These are phyloP conservation scores for Cadophora sp. DNA, from an alignment of 2,329 filamentous ascomycete genomes.

Conservation along the genomic window DNA sequence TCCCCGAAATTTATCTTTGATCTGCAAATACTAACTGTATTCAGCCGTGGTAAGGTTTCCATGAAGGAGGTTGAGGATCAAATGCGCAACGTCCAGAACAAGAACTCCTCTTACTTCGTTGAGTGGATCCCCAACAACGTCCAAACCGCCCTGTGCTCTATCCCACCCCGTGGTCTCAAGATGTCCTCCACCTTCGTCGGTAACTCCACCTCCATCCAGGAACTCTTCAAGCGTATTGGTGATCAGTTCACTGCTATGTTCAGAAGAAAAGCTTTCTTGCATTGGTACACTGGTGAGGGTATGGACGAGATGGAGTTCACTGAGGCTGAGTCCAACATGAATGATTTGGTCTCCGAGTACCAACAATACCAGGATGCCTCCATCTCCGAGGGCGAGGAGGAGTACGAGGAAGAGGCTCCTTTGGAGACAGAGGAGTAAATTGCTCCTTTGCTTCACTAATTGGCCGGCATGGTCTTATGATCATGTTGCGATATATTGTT, in stretches of 20 bases:
- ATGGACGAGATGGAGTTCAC: constrained; percentile 99
- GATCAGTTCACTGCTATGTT: constrained; percentile 99
- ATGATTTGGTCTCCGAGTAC: constrained; percentile 99
- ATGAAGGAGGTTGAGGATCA: constrained; percentile 99
- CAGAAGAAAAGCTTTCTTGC: constrained; percentile 99
- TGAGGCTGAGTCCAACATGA: constrained; percentile 99
- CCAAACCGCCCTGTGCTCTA: constrained; percentile 98
- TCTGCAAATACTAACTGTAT: constrained; percentile 43
- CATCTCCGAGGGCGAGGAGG: constrained; percentile 96
- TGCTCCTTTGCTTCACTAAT: constrained; percentile 31
- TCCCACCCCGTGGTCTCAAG: constrained; percentile 95
- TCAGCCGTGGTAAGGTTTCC: constrained; percentile 94
- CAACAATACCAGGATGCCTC: constrained; percentile 99
- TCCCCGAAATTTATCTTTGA: constrained; percentile 41
- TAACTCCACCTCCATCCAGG: constrained; percentile 99
- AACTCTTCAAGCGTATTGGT: constrained; percentile 99
- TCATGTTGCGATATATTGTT: constrained; percentile 36
- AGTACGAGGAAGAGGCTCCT: constrained; percentile 81
- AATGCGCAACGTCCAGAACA: constrained; percentile 99
- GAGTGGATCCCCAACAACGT: constrained; percentile 99
- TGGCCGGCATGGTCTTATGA: constrained; percentile 35
- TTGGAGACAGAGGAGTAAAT: constrained; percentile 69
- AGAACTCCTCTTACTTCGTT: constrained; percentile 99
- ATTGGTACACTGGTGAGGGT: constrained; percentile 99
- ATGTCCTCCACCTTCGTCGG: constrained; percentile 99